Conservation (phyloP, 768 basidiomycete genomes). For the Lyophyllum decastes region DNA sequence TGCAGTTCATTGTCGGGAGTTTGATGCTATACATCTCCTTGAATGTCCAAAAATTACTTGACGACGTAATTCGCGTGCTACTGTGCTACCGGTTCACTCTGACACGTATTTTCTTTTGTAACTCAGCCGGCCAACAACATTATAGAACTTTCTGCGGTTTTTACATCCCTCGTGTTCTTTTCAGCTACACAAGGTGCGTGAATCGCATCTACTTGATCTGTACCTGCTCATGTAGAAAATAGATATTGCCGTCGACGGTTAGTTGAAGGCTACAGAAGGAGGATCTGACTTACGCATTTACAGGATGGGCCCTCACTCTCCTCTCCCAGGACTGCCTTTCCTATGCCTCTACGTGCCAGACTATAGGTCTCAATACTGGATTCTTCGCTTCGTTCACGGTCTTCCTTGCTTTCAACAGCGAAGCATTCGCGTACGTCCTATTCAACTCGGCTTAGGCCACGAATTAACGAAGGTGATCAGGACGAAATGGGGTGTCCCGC, state of each 20-base stretch:
- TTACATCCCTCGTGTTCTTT: slow-evolving; percentile 88
- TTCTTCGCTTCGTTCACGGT: slow-evolving; percentile 97
- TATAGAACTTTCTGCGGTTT: slow-evolving; percentile 74
- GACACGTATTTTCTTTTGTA: slow-evolving; percentile 12
- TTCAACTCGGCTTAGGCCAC: neutral
- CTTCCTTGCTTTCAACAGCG: slow-evolving; percentile 94
- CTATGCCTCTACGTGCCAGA: slow-evolving; percentile 97
- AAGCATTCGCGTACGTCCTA: slow-evolving; percentile 75
- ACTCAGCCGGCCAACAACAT: slow-evolving; percentile 81
- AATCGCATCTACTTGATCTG: neutral
- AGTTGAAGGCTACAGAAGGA: slow-evolving; percentile 17
- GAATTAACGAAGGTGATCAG: slow-evolving; percentile 32
- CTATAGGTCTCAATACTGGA: slow-evolving; percentile 94
- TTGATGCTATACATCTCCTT: slow-evolving; percentile 79
- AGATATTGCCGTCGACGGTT: slow-evolving; percentile 99
- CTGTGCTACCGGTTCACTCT: slow-evolving; percentile 7
- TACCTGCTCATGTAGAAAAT: slow-evolving; percentile 17
- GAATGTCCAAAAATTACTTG: slow-evolving; percentile 74
- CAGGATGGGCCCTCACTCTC: slow-evolving; percentile 79
- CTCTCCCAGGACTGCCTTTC: slow-evolving; percentile 93
- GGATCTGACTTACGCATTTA: neutral
- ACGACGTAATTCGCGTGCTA: slow-evolving; percentile 55
- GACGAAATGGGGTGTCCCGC: slow-evolving; percentile 75
- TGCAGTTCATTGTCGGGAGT: slow-evolving; percentile 87
- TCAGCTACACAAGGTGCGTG: slow-evolving; percentile 92